Evolutionary conservation across 1,284 basidiomycete genomes (phyloP), one percentile per base, ranked within the genome.

Genomic region (Ustilago loliicola): DNA sequence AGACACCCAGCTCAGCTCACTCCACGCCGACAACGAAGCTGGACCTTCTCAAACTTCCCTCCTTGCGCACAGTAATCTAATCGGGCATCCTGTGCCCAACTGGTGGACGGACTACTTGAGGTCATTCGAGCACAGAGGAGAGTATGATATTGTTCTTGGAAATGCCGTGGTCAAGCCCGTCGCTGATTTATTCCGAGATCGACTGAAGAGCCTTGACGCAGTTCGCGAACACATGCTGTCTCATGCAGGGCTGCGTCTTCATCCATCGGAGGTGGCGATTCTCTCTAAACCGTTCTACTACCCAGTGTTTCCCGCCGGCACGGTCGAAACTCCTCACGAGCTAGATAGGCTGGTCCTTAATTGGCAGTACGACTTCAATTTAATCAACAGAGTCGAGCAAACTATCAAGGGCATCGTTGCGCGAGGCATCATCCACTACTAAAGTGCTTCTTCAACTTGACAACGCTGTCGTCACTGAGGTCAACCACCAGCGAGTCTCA

Each of bases 81-180:
- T n/a, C 17, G 52, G 52, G 10, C 52, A 54, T 34, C 32, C 52
- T 21, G 17, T 54, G 19, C 52, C 52, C 5, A 13, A 21, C 30
- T 54, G 52, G 52, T 54, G 52, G 52, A 54, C 19, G 15, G 19
- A 54, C n/a, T 54, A 54, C 21, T n/a, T 54, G 4, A n/a, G 13
- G 21, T 36, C 52, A 2, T 54, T 21, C 32, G 8, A 38, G 19
- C 0, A 36, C n/a, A 36, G 15, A 10, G n/a, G 30, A 15, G 30
- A 32, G 32, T 36, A 36, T 54, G 19, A 15, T 19, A 23, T 54
- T 2, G n/a, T 54, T 29, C 29, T 54, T 15, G 52, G 52, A 7
- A 54, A 54, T 38, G 10, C 19, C 9, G 32, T 54, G n/a, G 29
- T 32, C 15, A 13, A 21, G 11, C 21, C 30, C 13, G 29, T 29